Conservation (phyloP, 169 alveolate species). For the Cryptosporidium canis region DNA sequence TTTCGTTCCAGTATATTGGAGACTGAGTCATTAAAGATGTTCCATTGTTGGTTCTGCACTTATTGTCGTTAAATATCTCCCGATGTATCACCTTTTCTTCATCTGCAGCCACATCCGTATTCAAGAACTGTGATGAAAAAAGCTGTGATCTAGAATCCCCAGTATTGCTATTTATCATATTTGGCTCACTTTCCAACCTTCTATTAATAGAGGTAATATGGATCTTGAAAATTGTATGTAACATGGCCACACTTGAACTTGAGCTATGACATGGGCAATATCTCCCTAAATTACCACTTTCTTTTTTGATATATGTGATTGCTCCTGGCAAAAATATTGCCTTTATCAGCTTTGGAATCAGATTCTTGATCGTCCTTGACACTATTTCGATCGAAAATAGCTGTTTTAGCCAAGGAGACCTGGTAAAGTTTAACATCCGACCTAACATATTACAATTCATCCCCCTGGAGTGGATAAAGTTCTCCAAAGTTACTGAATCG, state of each 20-base stretch:
- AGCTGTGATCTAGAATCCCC: not conserved
- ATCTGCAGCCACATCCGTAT: conserved; percentile 41
- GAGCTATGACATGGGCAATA: conserved; percentile 60
- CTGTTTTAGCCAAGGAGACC: conserved; percentile 67
- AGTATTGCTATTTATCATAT: not conserved
- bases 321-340: conserved; percentile 60
- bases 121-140: conserved; percentile 14
- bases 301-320: conserved; percentile 17
- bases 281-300: conserved; percentile 59
- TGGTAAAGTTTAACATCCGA: conserved; percentile 47
- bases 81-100: conserved; percentile 25
- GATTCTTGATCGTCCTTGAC: conserved; percentile 52
- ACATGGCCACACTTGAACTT: conserved; percentile 45
- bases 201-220: conserved; percentile 33
- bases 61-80: not conserved
- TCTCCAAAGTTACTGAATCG: conserved; percentile 58
- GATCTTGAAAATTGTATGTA: conserved; percentile 35
- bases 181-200: not conserved
- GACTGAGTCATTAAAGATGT: conserved; percentile 37
- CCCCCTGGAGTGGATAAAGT: conserved; percentile 64
- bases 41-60: not conserved
- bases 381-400: conserved; percentile 49
- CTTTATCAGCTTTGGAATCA: conserved; percentile 51
- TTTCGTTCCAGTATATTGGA: conserved; percentile 64
- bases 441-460: conserved; percentile 48